Evolutionary conservation across 1,139 yeast species (phyloP).

Genomic region (Diutina pseudorugosa): DNA sequence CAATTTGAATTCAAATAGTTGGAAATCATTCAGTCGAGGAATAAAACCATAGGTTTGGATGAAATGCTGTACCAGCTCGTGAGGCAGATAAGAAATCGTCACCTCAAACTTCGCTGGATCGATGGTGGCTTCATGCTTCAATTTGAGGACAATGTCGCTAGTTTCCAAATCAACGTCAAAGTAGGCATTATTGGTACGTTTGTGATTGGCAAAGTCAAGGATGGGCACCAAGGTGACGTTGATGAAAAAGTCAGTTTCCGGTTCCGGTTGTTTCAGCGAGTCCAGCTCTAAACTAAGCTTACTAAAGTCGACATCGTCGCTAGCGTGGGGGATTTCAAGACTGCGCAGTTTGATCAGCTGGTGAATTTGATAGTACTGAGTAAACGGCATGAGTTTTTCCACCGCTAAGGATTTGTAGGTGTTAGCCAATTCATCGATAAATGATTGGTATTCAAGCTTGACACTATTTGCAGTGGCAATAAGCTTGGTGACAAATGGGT

Average conservation of each 20-base stretch:
- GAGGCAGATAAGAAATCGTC: slow-evolving; percentile 37
- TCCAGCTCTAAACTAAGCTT: slow-evolving; percentile 7
- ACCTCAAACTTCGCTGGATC: slow-evolving; percentile 16
- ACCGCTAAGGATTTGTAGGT: background rate
- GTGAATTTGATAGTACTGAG: slow-evolving; percentile 25
- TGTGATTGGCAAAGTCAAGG: slow-evolving; percentile 58
- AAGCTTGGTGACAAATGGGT: slow-evolving; percentile 11
- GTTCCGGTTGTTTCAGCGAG: background rate
- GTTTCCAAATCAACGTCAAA: slow-evolving; percentile 47
- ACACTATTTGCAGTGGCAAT: slow-evolving; percentile 12
- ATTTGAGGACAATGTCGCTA: slow-evolving; percentile 32
- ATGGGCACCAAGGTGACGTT: slow-evolving; percentile 52
- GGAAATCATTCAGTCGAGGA: slow-evolving; percentile 10
- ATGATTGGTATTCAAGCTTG: slow-evolving; percentile 12
- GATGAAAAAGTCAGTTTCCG: slow-evolving; percentile 25
- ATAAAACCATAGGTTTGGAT: slow-evolving; percentile 49
- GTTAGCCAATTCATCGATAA: slow-evolving; percentile 11
- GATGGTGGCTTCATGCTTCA: slow-evolving; percentile 6
- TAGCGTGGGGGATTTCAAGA: slow-evolving; percentile 45
- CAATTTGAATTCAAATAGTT: slow-evolving; percentile 6
- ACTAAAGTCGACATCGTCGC: slow-evolving; percentile 6
- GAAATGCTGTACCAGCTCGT: slow-evolving; percentile 34
- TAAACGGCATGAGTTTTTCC: slow-evolving; percentile 12
- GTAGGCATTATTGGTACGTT: slow-evolving; percentile 31
- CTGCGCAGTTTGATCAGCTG: slow-evolving; percentile 46